A percentile compares a stretch with the other conserved stretches of the same genome.
Evolutionary conservation across 2,329 filamentous ascomycete genomes (phyloP).

Genomic region (Trichoderma sp.): DNA sequence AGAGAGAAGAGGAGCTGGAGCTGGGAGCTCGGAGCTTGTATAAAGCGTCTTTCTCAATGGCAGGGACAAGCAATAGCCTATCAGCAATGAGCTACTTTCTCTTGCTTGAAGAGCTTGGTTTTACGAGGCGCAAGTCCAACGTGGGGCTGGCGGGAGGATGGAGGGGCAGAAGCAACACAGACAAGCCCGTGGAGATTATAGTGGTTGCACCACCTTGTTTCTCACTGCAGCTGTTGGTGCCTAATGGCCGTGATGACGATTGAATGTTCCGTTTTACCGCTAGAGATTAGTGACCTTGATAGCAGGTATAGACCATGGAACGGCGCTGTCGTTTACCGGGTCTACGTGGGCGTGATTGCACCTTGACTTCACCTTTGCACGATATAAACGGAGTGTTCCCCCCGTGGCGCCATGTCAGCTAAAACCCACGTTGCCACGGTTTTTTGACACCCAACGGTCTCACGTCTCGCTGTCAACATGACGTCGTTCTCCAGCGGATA

Average conservation of each 20-base stretch:
- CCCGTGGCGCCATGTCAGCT: background rate
- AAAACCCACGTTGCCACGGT: background rate
- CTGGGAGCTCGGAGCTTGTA: background rate
- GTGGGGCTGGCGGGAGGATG: constrained; percentile 14
- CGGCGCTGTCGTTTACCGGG: background rate
- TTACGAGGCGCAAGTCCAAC: background rate
- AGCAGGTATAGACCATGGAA: background rate
- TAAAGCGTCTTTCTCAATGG: constrained; percentile 2
- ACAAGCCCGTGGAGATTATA: background rate
- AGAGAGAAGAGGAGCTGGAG: background rate
- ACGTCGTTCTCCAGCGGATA: constrained; percentile 3
- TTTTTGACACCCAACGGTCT: background rate
- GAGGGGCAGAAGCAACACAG: constrained; percentile 6
- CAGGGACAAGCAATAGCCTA: constrained; percentile 15
- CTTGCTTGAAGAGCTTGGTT: constrained; percentile 9
- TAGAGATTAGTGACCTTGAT: background rate
- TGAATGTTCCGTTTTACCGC: background rate
- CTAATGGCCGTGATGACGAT: background rate
- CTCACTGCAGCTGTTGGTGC: constrained; percentile 9
- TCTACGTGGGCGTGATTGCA: background rate
- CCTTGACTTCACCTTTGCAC: background rate
- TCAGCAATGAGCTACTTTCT: constrained; percentile 13
- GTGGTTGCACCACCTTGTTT: constrained; percentile 17
- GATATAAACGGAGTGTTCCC: background rate
- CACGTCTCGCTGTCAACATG: constrained; percentile 8